phyloP scores from a whole-genome alignment of 148 eudicot species.

The Linanthus parryae region DNA sequence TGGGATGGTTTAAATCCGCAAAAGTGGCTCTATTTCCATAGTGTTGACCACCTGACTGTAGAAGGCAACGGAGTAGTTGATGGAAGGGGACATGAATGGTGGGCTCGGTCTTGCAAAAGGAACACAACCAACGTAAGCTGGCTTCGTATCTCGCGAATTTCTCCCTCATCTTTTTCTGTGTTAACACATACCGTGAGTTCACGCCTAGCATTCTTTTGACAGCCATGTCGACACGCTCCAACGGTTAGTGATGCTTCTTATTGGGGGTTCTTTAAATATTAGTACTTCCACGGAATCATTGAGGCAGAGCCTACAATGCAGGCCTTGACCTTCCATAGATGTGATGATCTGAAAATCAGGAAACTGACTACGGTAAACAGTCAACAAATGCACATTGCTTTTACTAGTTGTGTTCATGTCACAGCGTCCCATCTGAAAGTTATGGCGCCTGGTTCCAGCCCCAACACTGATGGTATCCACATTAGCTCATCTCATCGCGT shows the following conservation, averaged over 20 bases:
- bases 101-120: constrained; percentile 85
- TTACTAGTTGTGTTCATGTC: constrained; percentile 48
- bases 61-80: constrained; percentile 75
- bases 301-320: no score
- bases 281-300: no score
- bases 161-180: no score
- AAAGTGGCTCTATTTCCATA: constrained; percentile 83
- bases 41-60: constrained; percentile 55
- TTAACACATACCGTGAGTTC: no score
- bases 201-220: constrained; percentile 28
- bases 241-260: constrained; percentile 62
- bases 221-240: constrained; percentile 96
- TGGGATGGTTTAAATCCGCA: constrained; percentile 66
- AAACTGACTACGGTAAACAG: constrained; percentile 50
- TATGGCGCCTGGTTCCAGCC: constrained; percentile 69
- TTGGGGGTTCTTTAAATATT: no score
- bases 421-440: constrained; percentile 35
- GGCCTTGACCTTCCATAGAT: constrained; percentile 82
- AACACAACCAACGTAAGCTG: constrained; percentile 53
- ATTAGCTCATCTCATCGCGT: constrained; percentile 64
- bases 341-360: constrained; percentile 56
- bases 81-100: constrained; percentile 94
- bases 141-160: constrained; percentile 11
- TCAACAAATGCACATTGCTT: constrained; percentile 84
- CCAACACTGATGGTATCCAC: constrained; percentile 97